Evolutionary conservation across 2,329 filamentous ascomycete genomes (phyloP).

Genomic region (Botrytis deweyae): DNA sequence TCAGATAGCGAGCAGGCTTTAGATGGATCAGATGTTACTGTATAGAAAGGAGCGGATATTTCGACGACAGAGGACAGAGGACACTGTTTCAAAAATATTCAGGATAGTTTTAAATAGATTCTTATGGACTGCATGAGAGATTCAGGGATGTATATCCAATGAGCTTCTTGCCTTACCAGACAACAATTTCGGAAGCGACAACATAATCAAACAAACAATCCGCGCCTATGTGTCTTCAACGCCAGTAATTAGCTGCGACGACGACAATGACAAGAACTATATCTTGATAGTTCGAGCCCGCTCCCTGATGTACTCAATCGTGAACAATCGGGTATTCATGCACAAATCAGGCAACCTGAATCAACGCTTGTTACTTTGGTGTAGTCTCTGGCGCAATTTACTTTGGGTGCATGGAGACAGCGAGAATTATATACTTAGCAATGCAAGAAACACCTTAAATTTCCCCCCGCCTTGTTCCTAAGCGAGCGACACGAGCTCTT

Average conservation of each 20-base stretch:
- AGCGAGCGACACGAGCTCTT: background rate
- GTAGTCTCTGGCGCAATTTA: too few species aligned
- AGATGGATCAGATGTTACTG: too few species aligned
- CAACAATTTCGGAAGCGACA: background rate
- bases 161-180: background rate
- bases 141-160: background rate
- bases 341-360: background rate
- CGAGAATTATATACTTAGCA: background rate
- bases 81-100: background rate
- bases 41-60: too few species aligned
- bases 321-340: background rate
- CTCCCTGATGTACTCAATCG: background rate
- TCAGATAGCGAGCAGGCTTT: too few species aligned
- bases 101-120: background rate
- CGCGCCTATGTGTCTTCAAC: background rate
- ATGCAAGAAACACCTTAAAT: background rate
- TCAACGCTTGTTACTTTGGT: too few species aligned
- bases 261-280: background rate
- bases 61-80: background rate
- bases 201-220: background rate
- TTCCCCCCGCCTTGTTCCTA: background rate
- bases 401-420: rapidly evolving
- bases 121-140: too few species aligned
- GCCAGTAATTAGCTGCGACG: background rate
- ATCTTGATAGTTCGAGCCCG: rapidly evolving